These are phyloP conservation scores for Pseudogymnoascus destructans DNA, from an alignment of 2,329 filamentous ascomycete genomes.

Conservation along the genomic window DNA sequence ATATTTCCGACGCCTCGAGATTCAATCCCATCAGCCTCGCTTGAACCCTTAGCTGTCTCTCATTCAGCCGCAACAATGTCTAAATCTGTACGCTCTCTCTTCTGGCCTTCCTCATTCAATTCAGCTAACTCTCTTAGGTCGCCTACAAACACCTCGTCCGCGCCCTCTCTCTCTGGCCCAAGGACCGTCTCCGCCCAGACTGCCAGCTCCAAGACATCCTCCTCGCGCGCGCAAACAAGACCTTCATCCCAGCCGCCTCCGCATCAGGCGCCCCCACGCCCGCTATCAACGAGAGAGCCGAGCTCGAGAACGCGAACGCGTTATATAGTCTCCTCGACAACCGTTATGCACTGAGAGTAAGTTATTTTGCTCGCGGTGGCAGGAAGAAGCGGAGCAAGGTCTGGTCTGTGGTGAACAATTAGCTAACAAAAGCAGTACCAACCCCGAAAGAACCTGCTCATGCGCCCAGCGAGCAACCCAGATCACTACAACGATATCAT, in stretches of 20 bases:
- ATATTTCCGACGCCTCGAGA: not conserved
- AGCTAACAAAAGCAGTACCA: conserved; percentile 27
- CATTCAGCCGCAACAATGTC: conserved; percentile 18
- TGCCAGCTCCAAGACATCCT: conserved; percentile 48
- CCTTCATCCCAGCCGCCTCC: conserved; percentile 17
- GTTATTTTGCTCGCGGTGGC: conserved; percentile 10
- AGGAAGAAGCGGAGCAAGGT: too few species aligned
- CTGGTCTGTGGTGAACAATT: not conserved
- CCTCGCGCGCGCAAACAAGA: conserved; percentile 31
- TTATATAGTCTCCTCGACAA: conserved; percentile 46
- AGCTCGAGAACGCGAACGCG: conserved; percentile 45
- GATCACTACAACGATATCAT: conserved; percentile 50
- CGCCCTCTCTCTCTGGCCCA: conserved; percentile 46
- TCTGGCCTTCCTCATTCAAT: not conserved
- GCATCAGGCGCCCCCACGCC: conserved; percentile 13
- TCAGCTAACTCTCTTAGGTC: conserved; percentile 25
- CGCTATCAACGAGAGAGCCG: conserved; percentile 32
- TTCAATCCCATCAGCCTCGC: conserved; percentile 1
- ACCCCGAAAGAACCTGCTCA: conserved; percentile 35
- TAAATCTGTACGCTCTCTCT: conserved; percentile 20
- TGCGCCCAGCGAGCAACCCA: conserved; percentile 48
- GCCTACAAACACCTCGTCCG: conserved; percentile 36
- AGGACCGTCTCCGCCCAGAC: conserved; percentile 48
- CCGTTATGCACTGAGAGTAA: conserved; percentile 43
- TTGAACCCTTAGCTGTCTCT: not conserved